phyloP scores from a whole-genome alignment of 768 basidiomycete genomes.

The Lactifluus pinguis region DNA sequence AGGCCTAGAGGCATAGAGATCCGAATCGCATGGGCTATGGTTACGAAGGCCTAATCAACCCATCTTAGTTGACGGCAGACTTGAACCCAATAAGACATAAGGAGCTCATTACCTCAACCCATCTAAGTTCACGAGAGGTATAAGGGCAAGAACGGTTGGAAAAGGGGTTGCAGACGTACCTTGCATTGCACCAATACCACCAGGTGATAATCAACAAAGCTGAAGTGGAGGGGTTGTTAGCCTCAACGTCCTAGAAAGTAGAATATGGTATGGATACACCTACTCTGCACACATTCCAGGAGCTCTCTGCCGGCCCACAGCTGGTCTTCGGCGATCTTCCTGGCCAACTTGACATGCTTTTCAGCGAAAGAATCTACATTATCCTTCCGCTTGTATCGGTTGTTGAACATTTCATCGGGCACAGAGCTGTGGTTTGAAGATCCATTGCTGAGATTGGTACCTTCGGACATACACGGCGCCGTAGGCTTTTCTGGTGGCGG shows the following conservation, averaged over 20 bases:
- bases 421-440: neutral
- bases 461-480: constrained; percentile 27
- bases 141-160: neutral
- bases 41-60: constrained; percentile 44
- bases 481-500: constrained; percentile 38
- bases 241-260: neutral
- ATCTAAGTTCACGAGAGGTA: constrained; percentile 34
- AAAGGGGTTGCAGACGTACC: constrained; percentile 31
- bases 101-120: constrained; percentile 50
- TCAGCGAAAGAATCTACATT: constrained; percentile 20
- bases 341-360: constrained; percentile 17
- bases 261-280: neutral
- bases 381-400: constrained; percentile 13
- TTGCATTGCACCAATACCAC: constrained; percentile 70
- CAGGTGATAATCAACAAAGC: constrained; percentile 56
- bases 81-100: neutral
- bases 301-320: constrained; percentile 9
- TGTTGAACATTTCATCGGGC: constrained; percentile 21
- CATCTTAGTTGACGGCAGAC: neutral
- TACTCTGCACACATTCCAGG: constrained; percentile 18
- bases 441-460: neutral
- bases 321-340: constrained; percentile 10
- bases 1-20: constrained; percentile 56
- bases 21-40: constrained; percentile 49
- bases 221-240: constrained; percentile 24